Evolutionary conservation across 345 rosid species (phyloP), one percentile per base, ranked within the genome.

Genomic region (Ricinus communis): DNA sequence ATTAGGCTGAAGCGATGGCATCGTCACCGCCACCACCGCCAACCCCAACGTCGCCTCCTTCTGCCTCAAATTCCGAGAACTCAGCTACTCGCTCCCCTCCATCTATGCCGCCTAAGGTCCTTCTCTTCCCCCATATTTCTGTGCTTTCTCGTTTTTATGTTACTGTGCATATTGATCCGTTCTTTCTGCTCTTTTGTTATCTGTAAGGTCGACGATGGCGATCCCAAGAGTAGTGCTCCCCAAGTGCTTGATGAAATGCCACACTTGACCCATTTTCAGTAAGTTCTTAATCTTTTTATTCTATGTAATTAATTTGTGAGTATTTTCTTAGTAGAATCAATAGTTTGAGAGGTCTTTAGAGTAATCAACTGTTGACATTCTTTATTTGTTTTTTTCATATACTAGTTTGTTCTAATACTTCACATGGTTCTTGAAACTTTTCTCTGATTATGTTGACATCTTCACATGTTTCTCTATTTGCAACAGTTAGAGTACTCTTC

Each of bases 51-150:
- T 9, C 71, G 0, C 47, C 73, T 3, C 58, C 49, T 6, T 12
- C 73, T 14, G 57, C 65, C 58, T 70, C 73, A 16, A 60, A 70
- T 15, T 58, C 73, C 56, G 58, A 30, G 30, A 43, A 49, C 46
- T 61, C 66, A 0, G 30, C 66, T 1, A 47, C 66, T 13, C 59
- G 5, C 5, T 41, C 51, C 9, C 41, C 57, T 30, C 33, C 73
- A 4, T 0, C 15, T 19, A 5, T n/a, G 9, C n/a, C 54, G 7
- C 47, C 73, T 21, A 57, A 45, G 71, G 73, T 45, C 33, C 33
- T 14, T 16, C 9, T 27, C 18, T 18, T 25, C 41, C 11, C 8
- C 18, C 18, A 27, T 16, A 14, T 27, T 3, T 10, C 18, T 62
- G 9, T 19, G 0, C 3, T 0, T 12, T 62, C 16, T 4, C 6